These are phyloP conservation scores for Chlorella vulgaris DNA, from an alignment of 139 green algal species.

Conservation along the genomic window DNA sequence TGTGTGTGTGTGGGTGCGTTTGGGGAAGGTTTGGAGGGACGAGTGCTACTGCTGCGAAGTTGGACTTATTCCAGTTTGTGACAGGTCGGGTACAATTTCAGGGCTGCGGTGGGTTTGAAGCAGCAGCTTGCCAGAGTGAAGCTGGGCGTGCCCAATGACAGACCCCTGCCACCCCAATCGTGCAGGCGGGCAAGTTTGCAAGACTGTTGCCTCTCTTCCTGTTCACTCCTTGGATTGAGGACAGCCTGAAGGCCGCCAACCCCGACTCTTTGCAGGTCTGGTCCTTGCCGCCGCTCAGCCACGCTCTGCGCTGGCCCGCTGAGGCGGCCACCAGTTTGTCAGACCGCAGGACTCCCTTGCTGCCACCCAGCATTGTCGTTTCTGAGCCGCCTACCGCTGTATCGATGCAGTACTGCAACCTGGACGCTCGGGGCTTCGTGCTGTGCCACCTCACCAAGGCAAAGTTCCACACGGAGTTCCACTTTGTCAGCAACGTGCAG, in stretches of 20 bases:
- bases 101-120: background rate
- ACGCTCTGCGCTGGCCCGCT: too few species aligned
- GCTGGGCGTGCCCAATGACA: too few species aligned
- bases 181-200: background rate
- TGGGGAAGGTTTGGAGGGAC: background rate
- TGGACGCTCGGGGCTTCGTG: conserved; percentile 17
- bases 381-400: background rate
- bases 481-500: conserved; percentile 12
- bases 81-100: background rate
- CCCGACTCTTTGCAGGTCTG: conserved; percentile 6
- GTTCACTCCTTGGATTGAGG: conserved; percentile 32
- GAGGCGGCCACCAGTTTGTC: too few species aligned
- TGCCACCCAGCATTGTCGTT: background rate
- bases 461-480: conserved; percentile 3
- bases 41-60: background rate
- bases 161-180: too few species aligned
- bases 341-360: too few species aligned
- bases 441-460: conserved; percentile 6
- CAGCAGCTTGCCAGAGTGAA: too few species aligned
- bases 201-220: conserved; percentile 27
- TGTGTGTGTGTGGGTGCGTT: too few species aligned
- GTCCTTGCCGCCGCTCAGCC: too few species aligned
- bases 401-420: conserved; percentile 13
- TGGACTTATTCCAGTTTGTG: background rate
- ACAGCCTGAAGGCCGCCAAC: conserved; percentile 25